phyloP scores from a whole-genome alignment of 2,329 filamentous ascomycete genomes.

The Pseudovirgaria hyperparasitica region DNA sequence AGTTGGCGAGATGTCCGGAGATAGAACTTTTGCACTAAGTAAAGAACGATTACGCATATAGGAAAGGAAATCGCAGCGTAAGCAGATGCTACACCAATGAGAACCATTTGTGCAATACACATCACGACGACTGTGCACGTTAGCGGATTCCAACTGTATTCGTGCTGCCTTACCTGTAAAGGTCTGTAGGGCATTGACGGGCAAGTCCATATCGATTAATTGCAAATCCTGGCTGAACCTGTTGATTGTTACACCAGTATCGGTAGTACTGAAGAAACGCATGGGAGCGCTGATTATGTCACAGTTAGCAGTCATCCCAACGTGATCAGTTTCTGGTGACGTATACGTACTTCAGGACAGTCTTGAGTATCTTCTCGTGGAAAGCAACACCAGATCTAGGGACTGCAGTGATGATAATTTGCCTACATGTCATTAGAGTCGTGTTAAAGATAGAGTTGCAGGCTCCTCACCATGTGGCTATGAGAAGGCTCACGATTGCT shows the following conservation, averaged over 20 bases:
- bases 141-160: neutral
- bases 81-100: conserved; percentile 26
- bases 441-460: neutral
- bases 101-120: conserved; percentile 19
- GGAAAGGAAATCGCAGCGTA: conserved; percentile 30
- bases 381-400: conserved; percentile 39
- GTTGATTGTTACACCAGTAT: conserved; percentile 34
- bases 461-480: conserved; percentile 16
- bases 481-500: conserved; percentile 15
- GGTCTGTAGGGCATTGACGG: conserved; percentile 19
- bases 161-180: conserved; percentile 14
- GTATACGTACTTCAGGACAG: conserved; percentile 31
- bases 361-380: conserved; percentile 34
- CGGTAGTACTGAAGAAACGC: conserved; percentile 31
- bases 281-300: conserved; percentile 22
- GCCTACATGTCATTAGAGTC: conserved; percentile 15
- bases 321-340: neutral
- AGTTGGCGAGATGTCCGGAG: conserved; percentile 35
- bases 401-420: conserved; percentile 41
- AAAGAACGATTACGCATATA: conserved; percentile 23
- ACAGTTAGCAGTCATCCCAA: neutral
- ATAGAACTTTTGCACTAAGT: conserved; percentile 33
- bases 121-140: conserved; percentile 16
- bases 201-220: conserved; percentile 33
- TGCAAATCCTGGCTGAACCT: conserved; percentile 36